These are phyloP conservation scores for Coffea humblotiana DNA, from an alignment of 305 asterid genomes.

Conservation along the genomic window DNA sequence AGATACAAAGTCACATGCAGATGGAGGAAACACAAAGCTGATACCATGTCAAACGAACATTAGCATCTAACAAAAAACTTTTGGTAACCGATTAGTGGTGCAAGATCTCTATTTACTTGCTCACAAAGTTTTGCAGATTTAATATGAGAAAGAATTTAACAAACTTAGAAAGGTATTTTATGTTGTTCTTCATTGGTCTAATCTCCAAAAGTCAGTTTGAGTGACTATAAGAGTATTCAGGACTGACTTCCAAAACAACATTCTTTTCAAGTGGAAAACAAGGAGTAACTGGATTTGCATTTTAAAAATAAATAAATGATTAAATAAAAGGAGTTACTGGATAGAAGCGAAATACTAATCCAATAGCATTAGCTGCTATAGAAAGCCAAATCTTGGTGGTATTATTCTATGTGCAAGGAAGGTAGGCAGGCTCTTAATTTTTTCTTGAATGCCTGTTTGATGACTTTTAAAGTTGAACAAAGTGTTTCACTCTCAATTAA, in stretches of 20 bases:
- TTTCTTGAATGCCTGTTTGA: not conserved
- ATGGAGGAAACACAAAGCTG: not conserved
- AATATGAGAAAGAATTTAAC: not conserved
- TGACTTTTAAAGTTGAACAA: not conserved
- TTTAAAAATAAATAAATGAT: too few species aligned
- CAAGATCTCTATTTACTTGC: not conserved
- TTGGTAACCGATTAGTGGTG: not conserved
- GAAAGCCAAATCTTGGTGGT: not conserved
- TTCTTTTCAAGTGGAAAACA: not conserved
- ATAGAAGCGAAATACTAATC: not conserved
- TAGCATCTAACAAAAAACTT: not conserved
- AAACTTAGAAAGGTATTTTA: too few species aligned
- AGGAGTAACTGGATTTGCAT: not conserved
- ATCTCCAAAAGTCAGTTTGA: not conserved
- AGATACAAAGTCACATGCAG: not conserved
- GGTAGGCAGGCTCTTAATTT: not conserved
- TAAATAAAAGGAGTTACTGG: not conserved
- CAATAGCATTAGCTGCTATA: not conserved
- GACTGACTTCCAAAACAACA: not conserved
- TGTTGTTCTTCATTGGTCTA: not conserved
- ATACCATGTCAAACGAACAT: not conserved
- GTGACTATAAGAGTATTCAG: not conserved
- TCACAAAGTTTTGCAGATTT: not conserved
- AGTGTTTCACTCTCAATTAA: not conserved
- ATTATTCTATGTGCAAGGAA: not conserved